phyloP scores from a whole-genome alignment of 2,329 filamentous ascomycete species.

The Cephalotrichum gorgonifer region DNA sequence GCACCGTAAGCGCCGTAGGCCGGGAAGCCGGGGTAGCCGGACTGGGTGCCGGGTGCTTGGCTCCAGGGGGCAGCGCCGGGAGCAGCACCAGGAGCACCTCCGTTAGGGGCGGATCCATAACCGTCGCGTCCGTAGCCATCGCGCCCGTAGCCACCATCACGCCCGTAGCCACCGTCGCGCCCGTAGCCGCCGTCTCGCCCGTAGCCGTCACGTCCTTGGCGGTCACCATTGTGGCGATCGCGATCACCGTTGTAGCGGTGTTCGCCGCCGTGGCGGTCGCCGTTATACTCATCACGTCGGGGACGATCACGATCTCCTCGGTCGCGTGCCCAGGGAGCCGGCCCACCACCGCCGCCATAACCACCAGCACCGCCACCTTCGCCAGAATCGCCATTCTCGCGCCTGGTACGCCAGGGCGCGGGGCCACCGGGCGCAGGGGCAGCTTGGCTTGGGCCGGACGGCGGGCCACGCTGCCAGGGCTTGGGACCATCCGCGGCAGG shows the following conservation, averaged over 20 bases:
- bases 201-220: constrained; percentile 17
- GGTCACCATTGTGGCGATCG: too few relatives aligned
- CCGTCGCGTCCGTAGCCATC: constrained; percentile 14
- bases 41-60: constrained; percentile 38
- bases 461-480: constrained; percentile 86
- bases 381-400: constrained; percentile 37
- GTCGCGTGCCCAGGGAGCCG: constrained; percentile 49
- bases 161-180: constrained; percentile 11
- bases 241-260: too few relatives aligned
- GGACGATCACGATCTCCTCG: constrained; percentile 17
- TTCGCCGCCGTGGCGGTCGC: constrained; percentile 27
- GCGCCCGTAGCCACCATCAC: constrained; percentile 12
- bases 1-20: constrained; percentile 40
- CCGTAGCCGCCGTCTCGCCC: constrained; percentile 12
- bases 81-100: constrained; percentile 19
- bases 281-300: constrained; percentile 26
- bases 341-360: constrained; percentile 32
- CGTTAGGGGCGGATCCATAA: constrained; percentile 6
- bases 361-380: constrained; percentile 36
- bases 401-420: constrained; percentile 64
- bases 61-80: constrained; percentile 46
- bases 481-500: constrained; percentile 46
- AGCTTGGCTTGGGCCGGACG: too few relatives aligned
- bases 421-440: constrained; percentile 73
- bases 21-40: constrained; percentile 43